These are phyloP conservation scores for Trypanosoma congolense DNA, from an alignment of 208 protist genomes.

Conservation along the genomic window DNA sequence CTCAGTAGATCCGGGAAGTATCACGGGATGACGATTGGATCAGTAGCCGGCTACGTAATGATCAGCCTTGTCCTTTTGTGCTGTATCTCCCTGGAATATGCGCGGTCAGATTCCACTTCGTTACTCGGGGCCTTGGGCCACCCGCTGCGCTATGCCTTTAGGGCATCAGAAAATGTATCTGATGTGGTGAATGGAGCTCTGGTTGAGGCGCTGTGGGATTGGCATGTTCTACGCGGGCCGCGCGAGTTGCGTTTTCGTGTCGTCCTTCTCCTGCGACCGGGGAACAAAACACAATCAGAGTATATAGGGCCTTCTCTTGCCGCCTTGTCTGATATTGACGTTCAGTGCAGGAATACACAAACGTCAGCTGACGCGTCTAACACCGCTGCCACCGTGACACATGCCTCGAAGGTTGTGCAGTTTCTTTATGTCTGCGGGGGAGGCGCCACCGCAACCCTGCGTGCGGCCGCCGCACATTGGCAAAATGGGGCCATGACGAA, in stretches of 20 bases:
- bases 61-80: background rate
- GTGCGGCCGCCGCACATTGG: slow-evolving; percentile 11
- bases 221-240: slow-evolving; percentile 9
- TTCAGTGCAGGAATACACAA: slow-evolving; percentile 5
- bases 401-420: background rate
- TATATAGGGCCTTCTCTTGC: slow-evolving; percentile 10
- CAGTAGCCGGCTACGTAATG: background rate
- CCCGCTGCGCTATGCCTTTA: slow-evolving; percentile 8
- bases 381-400: slow-evolving; percentile 2
- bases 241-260: slow-evolving; percentile 15
- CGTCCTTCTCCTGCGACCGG: slow-evolving; percentile 9
- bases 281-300: slow-evolving; percentile 2
- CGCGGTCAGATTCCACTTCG: slow-evolving; percentile 3
- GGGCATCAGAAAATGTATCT: slow-evolving; percentile 1
- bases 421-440: slow-evolving; percentile 15
- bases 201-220: slow-evolving; percentile 14
- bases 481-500: slow-evolving; percentile 6
- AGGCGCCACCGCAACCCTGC: slow-evolving; percentile 9
- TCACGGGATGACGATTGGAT: no score
- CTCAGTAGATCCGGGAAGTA: no score
- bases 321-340: slow-evolving; percentile 5
- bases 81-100: background rate
- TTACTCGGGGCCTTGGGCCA: slow-evolving; percentile 14
- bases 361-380: background rate
- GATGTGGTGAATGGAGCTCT: slow-evolving; percentile 9